Base-by-base conservation (phyloP, 768 basidiomycete species). In the Calocybe gangraenosa region DNA sequence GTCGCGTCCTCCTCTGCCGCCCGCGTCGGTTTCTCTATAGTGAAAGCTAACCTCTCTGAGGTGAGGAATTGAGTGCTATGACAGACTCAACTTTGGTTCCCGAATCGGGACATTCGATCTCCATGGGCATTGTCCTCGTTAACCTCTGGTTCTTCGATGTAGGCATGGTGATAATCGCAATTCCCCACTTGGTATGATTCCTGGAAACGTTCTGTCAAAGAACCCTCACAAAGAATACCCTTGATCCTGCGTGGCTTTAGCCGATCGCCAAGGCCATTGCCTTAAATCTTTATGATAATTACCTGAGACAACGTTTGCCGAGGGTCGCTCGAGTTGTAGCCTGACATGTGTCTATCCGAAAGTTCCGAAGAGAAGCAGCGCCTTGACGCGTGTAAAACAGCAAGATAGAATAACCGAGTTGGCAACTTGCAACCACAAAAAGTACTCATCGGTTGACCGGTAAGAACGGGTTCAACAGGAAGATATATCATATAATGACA, bases 111-210 rank as follows among this genome's bases (percentile, higher is more conserved):
- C 11, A 14, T 48, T 2, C 23, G 21, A 43, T 38, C 44, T 45
- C 47, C 47, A 43, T 43, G 34, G 30, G 37, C 31, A 14, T 40
- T 22, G 1, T 21, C 32, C 19, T 42, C 36, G 3, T 35, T 20
- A 28, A 15, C 14, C 18, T 18, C 30, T 37, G n/a, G 25, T 23
- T 22, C 33, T 35, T 41, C 35, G 25, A 42, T 42, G 42, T 48
- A 48, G 47, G 47, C 37, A 43, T 48, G 47, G 42, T 43, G 36
- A 43, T 35, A 48, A 44, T 34, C n/a, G 34, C 22, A 32, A 44
- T 48, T 20, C 38, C 41, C 40, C 34, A 39, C 28, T 33, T 28
- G 25, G 25, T 11, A 11, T 19, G n/a, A 40, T 22, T 33, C 7
- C 8, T 31, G 39, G 44, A n/a, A 17, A 34, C 10, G 35, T 40